Base-by-base conservation (phyloP, 768 basidiomycete genomes). In the Rossbeevera mucosa region DNA sequence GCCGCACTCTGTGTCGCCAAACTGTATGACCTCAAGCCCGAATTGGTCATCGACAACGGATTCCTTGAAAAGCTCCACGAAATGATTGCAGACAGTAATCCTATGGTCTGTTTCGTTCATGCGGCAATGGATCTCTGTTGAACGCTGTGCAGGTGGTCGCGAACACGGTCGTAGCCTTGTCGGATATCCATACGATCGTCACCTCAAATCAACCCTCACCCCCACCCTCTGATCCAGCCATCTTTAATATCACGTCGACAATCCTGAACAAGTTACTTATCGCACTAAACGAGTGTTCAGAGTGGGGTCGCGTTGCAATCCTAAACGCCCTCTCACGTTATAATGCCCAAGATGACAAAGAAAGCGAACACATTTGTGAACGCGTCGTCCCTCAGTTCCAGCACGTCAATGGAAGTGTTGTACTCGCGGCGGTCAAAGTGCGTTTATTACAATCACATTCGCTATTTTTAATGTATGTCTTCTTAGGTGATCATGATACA, bases 351-450 rank as follows among this genome's bases (percentile, higher is more conserved):
- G 95, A 95, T 62, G 91, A 90, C 55, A 90, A 91, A 70, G 96
- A 99, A 74, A 90, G 90, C 66, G 96, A 99, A 64, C 95, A 98
- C 67, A 98, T 98, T 55, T 98, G 96, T 68, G 96, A 98, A 71
- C 85, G 96, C 25, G 95, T 98, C 12, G 88, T 98, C 36, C 96
- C 96, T 4, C 96, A 99, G 64, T 95, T 98, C 71, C 96, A 99
- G 69, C 96, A 99, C 64, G 88, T 83, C 24, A 99, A 99, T 59
- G 94, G 91, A 13, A 88, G 89, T 51, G 96, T 99, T 5, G 94
- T 99, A 2, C 77, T 99, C n/a, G 90, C 92, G 5, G 96, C 96
- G 14, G 86, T 98, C 59, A 94, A 94, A 79, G 93, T 89, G 41
- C 41, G 74, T 68, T 42, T 11, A 26, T 44, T 20, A 6, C n/a